Percentiles rank a stretch among this genome's conserved stretches.
These are phyloP conservation scores for Acanthamoeba comandoni DNA, from an alignment of 208 protist genomes.

Conservation along the genomic window DNA sequence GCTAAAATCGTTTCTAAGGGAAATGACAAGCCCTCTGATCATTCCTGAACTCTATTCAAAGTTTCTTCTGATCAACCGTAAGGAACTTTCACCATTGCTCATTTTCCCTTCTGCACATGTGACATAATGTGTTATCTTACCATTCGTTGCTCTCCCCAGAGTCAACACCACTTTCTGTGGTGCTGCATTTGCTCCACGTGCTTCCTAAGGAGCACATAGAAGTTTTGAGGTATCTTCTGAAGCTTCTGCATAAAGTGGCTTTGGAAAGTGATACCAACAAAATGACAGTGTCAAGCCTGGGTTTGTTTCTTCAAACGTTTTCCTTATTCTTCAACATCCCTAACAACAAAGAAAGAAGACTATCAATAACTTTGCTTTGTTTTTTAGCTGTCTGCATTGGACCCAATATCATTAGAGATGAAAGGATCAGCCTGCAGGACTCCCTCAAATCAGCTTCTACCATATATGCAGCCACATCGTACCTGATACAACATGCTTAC, in stretches of 20 bases:
- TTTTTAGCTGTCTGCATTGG: slow-evolving; percentile 44
- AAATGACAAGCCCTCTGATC: slow-evolving; percentile 47
- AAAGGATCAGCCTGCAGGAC: slow-evolving; percentile 59
- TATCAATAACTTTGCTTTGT: not conserved
- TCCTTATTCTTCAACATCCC: not conserved
- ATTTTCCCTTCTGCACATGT: not conserved
- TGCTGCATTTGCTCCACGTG: slow-evolving; percentile 1
- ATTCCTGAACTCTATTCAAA: slow-evolving; percentile 66
- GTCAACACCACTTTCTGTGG: slow-evolving; percentile 1
- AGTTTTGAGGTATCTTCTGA: slow-evolving; percentile 52
- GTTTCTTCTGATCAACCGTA: slow-evolving; percentile 46
- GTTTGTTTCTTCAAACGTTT: not conserved
- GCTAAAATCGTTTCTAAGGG: slow-evolving; percentile 58
- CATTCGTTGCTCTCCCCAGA: not conserved
- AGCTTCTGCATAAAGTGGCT: slow-evolving; percentile 54
- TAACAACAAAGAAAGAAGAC: not conserved
- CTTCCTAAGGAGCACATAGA: slow-evolving; percentile 47
- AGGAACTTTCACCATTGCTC: not conserved
- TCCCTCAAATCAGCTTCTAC: slow-evolving; percentile 38
- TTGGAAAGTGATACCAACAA: slow-evolving; percentile 37
- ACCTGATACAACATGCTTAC: slow-evolving; percentile 52
- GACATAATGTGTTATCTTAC: no score
- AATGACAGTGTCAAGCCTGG: slow-evolving; percentile 43
- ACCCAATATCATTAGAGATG: slow-evolving; percentile 54
- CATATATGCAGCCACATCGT: slow-evolving; percentile 7